Base-by-base conservation (phyloP, 305 asterid species). In the Caryopteris hybrid region DNA sequence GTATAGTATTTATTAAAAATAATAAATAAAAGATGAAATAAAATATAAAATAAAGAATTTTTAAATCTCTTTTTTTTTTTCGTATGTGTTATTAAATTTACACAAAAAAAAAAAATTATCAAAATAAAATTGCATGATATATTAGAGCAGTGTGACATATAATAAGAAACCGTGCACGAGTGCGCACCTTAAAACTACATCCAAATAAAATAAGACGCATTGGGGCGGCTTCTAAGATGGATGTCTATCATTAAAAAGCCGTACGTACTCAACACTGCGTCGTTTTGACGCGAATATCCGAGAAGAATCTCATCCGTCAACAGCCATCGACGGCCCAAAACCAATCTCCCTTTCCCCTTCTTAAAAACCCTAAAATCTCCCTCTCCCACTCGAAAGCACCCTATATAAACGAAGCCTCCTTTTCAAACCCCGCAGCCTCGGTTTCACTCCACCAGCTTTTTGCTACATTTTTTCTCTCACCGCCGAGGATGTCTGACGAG, bases 401-500 rank as follows among this genome's bases (percentile, higher is more conserved):
- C 66, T 65, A 60, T 78, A 78, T 71, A 69, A 57, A 43, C 10
- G 51, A 20, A 54, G 54, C 29, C 54, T 14, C 50, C 1, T 14
- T 20, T 1, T 34, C 48, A 43, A 0, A 27, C 8, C 38, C 20
- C 18, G n/a, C 50, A 45, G 25, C 48, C 8, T 34, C 23, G 48
- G 48, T 20, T 14, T 16, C 29, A 63, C 68, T 51, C 14, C 3
- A 18, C n/a, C 6, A 10, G 29, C 3, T 43, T 9, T 5, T 23
- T 31, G 31, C 39, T 1, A 31, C 18, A 38, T 31, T 54, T 41
- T 60, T 33, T 57, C 65, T 53, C 78, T 47, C 59, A 42, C 51
- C 72, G 58, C 8, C 55, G 14, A 79, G 38, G 64, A 89, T 89
- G 96, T 86, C 94, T 74, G 96, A 89, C 94, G 96, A 89, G 77